Conservation (phyloP, 2,329 filamentous ascomycete species). For the Pseudonectria foliicola region DNA sequence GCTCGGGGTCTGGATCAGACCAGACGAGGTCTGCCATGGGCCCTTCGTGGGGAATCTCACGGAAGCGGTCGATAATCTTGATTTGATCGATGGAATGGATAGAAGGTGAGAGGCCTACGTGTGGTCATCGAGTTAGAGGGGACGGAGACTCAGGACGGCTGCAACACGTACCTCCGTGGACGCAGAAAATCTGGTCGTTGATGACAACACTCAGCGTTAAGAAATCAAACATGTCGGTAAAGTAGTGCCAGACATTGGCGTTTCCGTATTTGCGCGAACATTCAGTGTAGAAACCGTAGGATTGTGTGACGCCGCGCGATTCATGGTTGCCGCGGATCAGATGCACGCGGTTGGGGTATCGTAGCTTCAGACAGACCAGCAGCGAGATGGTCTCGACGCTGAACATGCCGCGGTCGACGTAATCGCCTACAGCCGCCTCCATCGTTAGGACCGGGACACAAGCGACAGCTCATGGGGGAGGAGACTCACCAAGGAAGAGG, state of each 20-base stretch:
- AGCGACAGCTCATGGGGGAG: background rate
- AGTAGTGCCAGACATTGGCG: slow-evolving; percentile 98
- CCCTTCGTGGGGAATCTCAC: slow-evolving; percentile 96
- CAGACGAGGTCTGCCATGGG: slow-evolving; percentile 99
- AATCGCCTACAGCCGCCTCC: slow-evolving; percentile 61
- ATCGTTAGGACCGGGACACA: background rate
- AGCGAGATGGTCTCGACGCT: slow-evolving; percentile 98
- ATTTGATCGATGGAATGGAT: slow-evolving; percentile 99
- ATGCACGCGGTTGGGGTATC: slow-evolving; percentile 93
- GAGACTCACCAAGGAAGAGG: slow-evolving; percentile 72
- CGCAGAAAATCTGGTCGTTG: slow-evolving; percentile 98
- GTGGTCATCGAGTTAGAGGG: background rate
- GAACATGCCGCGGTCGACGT: slow-evolving; percentile 96
- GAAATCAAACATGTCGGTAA: slow-evolving; percentile 99
- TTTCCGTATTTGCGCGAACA: slow-evolving; percentile 98
- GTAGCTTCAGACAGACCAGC: slow-evolving; percentile 91
- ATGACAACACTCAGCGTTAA: slow-evolving; percentile 95
- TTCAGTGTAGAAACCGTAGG: slow-evolving; percentile 98
- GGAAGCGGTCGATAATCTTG: slow-evolving; percentile 98
- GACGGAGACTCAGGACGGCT: no score
- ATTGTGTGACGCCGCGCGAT: slow-evolving; percentile 94
- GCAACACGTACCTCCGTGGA: slow-evolving; percentile 66
- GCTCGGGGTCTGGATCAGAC: slow-evolving; percentile 95
- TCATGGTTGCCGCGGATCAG: slow-evolving; percentile 98
- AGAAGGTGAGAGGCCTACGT: slow-evolving; percentile 66